Evolutionary conservation across 306 rosid genomes (phyloP), one percentile per base, ranked within the genome.

Genomic region (Dryas drummondii): DNA sequence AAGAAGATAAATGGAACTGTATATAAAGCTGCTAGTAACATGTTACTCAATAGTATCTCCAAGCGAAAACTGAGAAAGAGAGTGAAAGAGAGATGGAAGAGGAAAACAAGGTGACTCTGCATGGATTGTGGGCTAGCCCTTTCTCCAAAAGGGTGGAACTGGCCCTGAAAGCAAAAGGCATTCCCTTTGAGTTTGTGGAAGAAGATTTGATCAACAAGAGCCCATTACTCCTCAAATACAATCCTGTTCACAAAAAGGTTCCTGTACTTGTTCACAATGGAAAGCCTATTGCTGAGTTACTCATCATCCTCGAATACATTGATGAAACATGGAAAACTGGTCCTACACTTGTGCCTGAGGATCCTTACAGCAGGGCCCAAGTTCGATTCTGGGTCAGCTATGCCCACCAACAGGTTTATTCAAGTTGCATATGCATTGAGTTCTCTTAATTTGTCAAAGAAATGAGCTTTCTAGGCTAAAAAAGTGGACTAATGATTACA

Each of bases 261-360:
- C 83, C 83, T 5, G 79, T 80, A n/a, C 79, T 79, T 40, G 83
- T 79, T 12, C 79, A 79, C 56, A 79, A 68, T 22, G 83, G 75
- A 59, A 73, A 68, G 22, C 71, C 79, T 11, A 73, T 79, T 5
- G n/a, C 11, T 27, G 83, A 80, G 79, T 79, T 71, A 7, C 75
- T 70, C 19, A n/a, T 73, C 64, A 66, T 79, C 11, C 54, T 79
- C 17, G 83, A 80, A 52, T 80, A 80, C 62, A 74, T 80, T 5
- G 71, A 68, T 4, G 83, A 80, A 5, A 80, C 72, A 40, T 74
- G 83, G 83, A 73, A 48, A 13, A 66, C 70, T 52, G 70, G 70
- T 3, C 75, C 75, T 48, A 70, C 3, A 61, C 41, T 79, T 51
- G 50, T 80, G 7, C 83, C 76, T 1, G 71, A 73, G 14, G 70